Base-by-base conservation (phyloP, 2,329 filamentous ascomycete species). In the Calonectria leucothoes region DNA sequence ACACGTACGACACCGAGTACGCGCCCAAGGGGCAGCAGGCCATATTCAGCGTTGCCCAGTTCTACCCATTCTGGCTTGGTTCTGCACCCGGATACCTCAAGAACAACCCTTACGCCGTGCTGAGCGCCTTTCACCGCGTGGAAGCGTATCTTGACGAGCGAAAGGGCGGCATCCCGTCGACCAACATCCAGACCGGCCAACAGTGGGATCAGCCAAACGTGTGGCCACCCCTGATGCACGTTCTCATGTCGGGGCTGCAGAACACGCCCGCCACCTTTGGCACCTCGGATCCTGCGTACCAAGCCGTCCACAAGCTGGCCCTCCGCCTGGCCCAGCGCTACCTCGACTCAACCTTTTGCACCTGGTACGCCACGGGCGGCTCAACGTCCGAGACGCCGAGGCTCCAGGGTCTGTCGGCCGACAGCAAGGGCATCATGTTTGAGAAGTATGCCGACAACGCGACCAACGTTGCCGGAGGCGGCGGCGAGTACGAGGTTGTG, bases 161-260 rank as follows among this genome's bases (percentile, higher is more conserved):
- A 15, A 82, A 83, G 0, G 92, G 92, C 42, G 91, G 89, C 42
- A 90, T 93, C 55, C 87, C 91, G 2, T 90, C 92, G 0, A 93
- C 91, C 5, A 93, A 93, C 78, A 84, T 91, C 70, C 78, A 82
- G 57, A 91, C 91, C 0, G 89, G 89, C 17, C 89, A 94, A 85
- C 92, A 94, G 80, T 94, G 92, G 92, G 92, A 94, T 69, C 89
- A 93, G 81, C 92, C 92, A 0, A 93, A 91, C 77, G 92, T 93
- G 31, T 94, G 92, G 92, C 92, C 92, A 14, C 91, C 92, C 4
- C 86, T 93, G 64, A 90, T 91, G 85, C 91, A 94, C 82, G 86
- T 92, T 52, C 84, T 93, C 31, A 93, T 93, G 85, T 81, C 90
- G 48, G 91, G 91, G 8, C 86, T 94, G 8, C 86, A 91, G 68